These are phyloP conservation scores for Aspergillus fischeri DNA, from an alignment of 2,329 filamentous ascomycete genomes.

Conservation along the genomic window DNA sequence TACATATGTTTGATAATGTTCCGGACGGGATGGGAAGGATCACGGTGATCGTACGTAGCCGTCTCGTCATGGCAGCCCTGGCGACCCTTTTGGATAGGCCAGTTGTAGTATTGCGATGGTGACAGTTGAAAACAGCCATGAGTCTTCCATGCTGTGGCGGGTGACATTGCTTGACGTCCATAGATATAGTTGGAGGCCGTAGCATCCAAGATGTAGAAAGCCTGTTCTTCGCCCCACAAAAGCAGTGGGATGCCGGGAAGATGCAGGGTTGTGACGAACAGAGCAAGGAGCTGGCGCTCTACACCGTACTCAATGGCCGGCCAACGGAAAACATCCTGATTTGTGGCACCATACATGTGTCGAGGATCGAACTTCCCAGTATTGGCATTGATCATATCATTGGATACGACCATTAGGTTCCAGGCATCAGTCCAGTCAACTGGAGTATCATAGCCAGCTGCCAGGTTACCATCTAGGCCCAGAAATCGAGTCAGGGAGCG, in stretches of 20 bases:
- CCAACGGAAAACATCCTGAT: slow-evolving; percentile 65
- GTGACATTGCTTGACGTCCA: slow-evolving; percentile 60
- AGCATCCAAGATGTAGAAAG: slow-evolving; percentile 60
- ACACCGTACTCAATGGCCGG: slow-evolving; percentile 56
- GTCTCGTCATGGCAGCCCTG: slow-evolving; percentile 55
- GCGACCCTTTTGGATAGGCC: slow-evolving; percentile 53
- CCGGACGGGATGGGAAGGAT: slow-evolving; percentile 58
- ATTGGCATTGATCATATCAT: slow-evolving; percentile 58
- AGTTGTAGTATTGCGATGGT: slow-evolving; percentile 55
- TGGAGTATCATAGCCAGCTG: slow-evolving; percentile 51
- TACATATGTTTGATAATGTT: slow-evolving; percentile 61
- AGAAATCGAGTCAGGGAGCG: slow-evolving; percentile 59
- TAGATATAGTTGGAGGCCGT: slow-evolving; percentile 63
- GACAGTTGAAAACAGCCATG: slow-evolving; percentile 61
- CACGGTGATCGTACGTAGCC: slow-evolving; percentile 58
- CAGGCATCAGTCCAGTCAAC: slow-evolving; percentile 54
- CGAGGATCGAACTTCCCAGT: slow-evolving; percentile 60
- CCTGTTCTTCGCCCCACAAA: slow-evolving; percentile 64
- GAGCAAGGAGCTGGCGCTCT: slow-evolving; percentile 53
- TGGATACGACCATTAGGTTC: slow-evolving; percentile 54
- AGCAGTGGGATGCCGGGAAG: slow-evolving; percentile 59
- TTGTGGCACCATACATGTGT: slow-evolving; percentile 61
- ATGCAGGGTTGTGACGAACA: slow-evolving; percentile 57
- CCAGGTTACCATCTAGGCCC: slow-evolving; percentile 55
- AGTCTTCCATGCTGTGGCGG: slow-evolving; percentile 59